phyloP scores from a whole-genome alignment of 2,329 filamentous ascomycete species.

The Venturiaceae sp. region DNA sequence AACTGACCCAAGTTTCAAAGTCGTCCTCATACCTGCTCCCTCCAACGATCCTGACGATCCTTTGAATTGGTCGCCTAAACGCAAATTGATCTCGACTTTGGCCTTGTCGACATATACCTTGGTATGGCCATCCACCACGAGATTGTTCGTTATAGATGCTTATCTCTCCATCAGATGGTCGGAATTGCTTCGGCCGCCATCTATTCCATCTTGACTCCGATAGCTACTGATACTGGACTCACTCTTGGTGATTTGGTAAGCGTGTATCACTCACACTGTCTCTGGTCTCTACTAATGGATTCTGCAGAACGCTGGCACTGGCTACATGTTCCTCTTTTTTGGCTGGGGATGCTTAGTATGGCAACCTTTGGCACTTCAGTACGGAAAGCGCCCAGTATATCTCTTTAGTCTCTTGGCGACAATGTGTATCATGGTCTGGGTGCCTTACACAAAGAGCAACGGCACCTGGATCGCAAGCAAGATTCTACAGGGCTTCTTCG shows the following conservation, averaged over 20 bases:
- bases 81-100: slow-evolving; percentile 21
- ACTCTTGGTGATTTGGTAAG: slow-evolving; percentile 27
- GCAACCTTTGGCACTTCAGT: slow-evolving; percentile 43
- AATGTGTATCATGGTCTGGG: slow-evolving; percentile 13
- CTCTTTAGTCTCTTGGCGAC: slow-evolving; percentile 31
- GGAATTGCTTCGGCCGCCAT: not conserved
- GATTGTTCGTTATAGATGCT: not conserved
- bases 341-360: slow-evolving; percentile 43
- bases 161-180: not conserved
- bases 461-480: slow-evolving; percentile 6
- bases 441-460: slow-evolving; percentile 3
- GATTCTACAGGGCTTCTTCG: slow-evolving; percentile 15
- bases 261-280: not conserved
- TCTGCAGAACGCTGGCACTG: slow-evolving; percentile 34
- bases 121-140: not conserved
- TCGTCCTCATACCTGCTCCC: slow-evolving; percentile 19
- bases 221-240: slow-evolving; percentile 32
- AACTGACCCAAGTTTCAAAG: slow-evolving; percentile 37
- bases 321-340: slow-evolving; percentile 42
- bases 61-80: slow-evolving; percentile 25
- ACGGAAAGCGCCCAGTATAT: slow-evolving; percentile 41
- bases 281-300: not conserved
- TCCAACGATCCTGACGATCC: slow-evolving; percentile 28
- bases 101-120: not conserved
- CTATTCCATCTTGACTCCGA: not conserved